A percentile compares a stretch with the other conserved stretches of the same genome.
phyloP scores from a whole-genome alignment of 2,329 filamentous ascomycete species.

The Xylaria arbuscula region DNA sequence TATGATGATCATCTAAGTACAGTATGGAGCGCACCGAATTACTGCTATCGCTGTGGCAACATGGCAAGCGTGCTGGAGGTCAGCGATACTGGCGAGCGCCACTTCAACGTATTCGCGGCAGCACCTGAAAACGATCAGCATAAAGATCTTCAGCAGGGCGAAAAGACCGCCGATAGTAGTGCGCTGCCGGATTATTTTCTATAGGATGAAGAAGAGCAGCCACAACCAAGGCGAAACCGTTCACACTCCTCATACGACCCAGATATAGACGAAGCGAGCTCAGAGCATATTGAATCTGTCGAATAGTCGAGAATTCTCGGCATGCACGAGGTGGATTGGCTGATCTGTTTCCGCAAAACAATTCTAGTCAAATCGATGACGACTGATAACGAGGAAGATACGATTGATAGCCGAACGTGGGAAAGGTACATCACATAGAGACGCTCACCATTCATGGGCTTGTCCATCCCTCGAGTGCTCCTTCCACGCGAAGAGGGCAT shows the following conservation, averaged over 20 bases:
- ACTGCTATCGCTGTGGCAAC: slow-evolving; percentile 95
- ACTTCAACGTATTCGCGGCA: slow-evolving; percentile 98
- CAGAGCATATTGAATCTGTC: neutral
- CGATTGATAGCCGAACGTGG: slow-evolving; percentile 1
- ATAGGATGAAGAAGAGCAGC: slow-evolving; percentile 51
- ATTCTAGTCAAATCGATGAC: neutral
- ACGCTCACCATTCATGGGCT: neutral
- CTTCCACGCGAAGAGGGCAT: neutral
- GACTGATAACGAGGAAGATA: slow-evolving; percentile 1
- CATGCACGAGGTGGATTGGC: no score
- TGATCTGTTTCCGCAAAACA: neutral
- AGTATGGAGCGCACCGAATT: slow-evolving; percentile 97
- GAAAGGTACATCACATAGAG: neutral
- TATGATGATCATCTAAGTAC: slow-evolving; percentile 96
- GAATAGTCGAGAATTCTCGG: neutral
- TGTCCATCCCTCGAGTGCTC: neutral
- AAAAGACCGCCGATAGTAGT: slow-evolving; percentile 73
- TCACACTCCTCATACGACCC: no score
- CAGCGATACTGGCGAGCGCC: slow-evolving; percentile 89
- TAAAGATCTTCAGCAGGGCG: slow-evolving; percentile 83
- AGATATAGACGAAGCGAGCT: neutral
- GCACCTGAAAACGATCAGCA: slow-evolving; percentile 95
- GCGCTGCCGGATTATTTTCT: slow-evolving; percentile 78
- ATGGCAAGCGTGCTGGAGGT: slow-evolving; percentile 97
- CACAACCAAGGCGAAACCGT: neutral